These are phyloP conservation scores for Trichoderma sp. DNA, from an alignment of 2,329 filamentous ascomycete genomes.

Conservation along the genomic window DNA sequence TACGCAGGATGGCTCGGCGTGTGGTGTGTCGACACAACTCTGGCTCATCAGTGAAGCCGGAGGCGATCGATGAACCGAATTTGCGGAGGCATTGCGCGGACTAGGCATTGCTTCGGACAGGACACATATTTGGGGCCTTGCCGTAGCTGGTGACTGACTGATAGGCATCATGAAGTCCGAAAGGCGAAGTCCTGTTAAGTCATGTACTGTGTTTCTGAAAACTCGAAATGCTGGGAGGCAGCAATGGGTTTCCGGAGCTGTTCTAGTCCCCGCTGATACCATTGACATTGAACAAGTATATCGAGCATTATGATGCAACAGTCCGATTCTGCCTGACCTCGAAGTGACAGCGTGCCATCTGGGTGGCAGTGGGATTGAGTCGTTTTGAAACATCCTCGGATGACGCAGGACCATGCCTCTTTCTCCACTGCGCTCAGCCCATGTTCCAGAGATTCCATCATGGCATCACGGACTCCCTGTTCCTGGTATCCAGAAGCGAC, in stretches of 20 bases:
- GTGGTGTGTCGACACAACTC: background rate
- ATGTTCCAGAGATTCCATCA: background rate
- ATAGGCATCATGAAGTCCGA: background rate
- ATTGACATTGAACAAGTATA: background rate
- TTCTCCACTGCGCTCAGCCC: constrained; percentile 2
- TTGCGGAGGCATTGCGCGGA: background rate
- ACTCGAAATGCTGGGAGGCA: background rate
- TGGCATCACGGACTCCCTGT: background rate
- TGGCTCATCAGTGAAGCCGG: background rate
- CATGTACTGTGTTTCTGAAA: background rate
- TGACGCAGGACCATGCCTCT: constrained; percentile 12
- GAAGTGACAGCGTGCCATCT: background rate
- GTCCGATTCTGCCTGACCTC: background rate
- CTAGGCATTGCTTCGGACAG: background rate
- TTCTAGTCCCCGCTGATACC: background rate
- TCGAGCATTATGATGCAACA: background rate
- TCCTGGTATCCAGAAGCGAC: background rate
- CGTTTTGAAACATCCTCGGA: constrained; percentile 10
- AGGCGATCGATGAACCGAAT: background rate
- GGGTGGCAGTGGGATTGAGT: background rate
- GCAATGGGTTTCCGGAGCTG: background rate
- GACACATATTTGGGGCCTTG: background rate
- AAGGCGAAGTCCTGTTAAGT: background rate
- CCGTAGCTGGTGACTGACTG: background rate
- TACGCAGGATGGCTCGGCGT: background rate